Conservation (phyloP, 1,139 yeast species). For the Tardiomyces digboiensis region DNA sequence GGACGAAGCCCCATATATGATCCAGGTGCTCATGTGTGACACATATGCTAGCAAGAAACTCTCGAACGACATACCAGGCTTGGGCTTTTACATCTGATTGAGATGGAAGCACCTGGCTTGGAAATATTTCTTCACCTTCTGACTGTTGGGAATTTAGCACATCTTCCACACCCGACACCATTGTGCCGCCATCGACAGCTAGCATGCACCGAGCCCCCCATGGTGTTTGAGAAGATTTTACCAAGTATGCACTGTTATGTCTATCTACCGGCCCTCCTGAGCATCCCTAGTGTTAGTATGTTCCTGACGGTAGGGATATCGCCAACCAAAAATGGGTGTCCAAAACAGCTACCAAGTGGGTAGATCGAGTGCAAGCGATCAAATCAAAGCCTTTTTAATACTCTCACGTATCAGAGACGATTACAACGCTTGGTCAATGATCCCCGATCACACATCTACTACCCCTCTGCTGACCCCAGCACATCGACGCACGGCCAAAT, state of each 20-base stretch:
- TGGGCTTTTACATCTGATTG: slow-evolving; percentile 9
- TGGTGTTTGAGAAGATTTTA: slow-evolving; percentile 43
- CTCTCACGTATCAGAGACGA: too few relatives aligned
- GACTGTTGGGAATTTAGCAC: slow-evolving; percentile 28
- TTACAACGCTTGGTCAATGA: too few relatives aligned
- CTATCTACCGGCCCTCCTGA: slow-evolving; percentile 76
- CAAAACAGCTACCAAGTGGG: too few relatives aligned
- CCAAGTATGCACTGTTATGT: slow-evolving; percentile 52
- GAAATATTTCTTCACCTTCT: background rate
- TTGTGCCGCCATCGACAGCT: slow-evolving; percentile 76
- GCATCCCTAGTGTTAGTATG: slow-evolving; percentile 38
- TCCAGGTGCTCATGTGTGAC: slow-evolving; percentile 84
- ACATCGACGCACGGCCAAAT: too few relatives aligned
- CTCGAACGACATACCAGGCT: slow-evolving; percentile 29
- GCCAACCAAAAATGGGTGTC: background rate
- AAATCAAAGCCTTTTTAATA: too few relatives aligned
- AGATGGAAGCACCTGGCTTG: background rate
- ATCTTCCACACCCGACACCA: slow-evolving; percentile 48
- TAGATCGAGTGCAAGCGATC: too few relatives aligned
- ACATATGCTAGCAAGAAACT: slow-evolving; percentile 34
- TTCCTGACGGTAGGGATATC: background rate
- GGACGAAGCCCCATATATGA: slow-evolving; percentile 58
- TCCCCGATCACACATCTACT: too few relatives aligned
- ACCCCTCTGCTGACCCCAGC: too few relatives aligned
- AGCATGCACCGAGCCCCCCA: slow-evolving; percentile 33